These are phyloP conservation scores for Fusarium pseudograminearum DNA, from an alignment of 2,329 filamentous ascomycete species.

Conservation along the genomic window DNA sequence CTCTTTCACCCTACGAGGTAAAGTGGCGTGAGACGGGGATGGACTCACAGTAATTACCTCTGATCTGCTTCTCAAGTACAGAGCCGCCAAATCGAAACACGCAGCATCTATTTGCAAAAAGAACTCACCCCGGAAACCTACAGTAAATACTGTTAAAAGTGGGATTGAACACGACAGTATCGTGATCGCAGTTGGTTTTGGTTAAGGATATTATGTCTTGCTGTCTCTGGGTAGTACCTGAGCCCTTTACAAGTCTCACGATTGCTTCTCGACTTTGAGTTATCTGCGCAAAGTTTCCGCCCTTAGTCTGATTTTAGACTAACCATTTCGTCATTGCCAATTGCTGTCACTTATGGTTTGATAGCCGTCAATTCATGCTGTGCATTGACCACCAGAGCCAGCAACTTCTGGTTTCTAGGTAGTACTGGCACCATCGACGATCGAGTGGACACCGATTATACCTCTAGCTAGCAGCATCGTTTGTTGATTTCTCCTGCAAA, in stretches of 20 bases:
- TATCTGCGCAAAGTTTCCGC: slow-evolving; percentile 11
- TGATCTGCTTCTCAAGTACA: slow-evolving; percentile 3
- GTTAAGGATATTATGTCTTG: background rate
- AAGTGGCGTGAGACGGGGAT: background rate
- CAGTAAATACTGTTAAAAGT: slow-evolving; percentile 9
- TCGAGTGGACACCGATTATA: slow-evolving; percentile 17
- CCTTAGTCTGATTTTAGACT: background rate
- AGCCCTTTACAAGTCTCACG: no score
- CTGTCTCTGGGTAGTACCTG: no score
- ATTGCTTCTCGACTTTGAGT: background rate
- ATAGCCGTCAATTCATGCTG: slow-evolving; percentile 18
- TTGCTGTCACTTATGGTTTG: slow-evolving; percentile 4
- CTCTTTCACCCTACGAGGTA: background rate
- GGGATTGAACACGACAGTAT: slow-evolving; percentile 3
- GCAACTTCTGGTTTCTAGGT: slow-evolving; percentile 11
- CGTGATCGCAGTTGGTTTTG: slow-evolving; percentile 8
- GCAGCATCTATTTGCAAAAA: slow-evolving; percentile 12
- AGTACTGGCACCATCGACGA: slow-evolving; percentile 26
- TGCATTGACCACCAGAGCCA: slow-evolving; percentile 32
- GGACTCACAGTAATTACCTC: background rate
- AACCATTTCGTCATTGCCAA: slow-evolving; percentile 15
- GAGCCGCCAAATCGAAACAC: background rate
- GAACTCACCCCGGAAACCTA: background rate
- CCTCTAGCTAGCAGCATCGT: background rate
- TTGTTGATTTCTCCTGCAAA: slow-evolving; percentile 2